Evolutionary conservation across 169 alveolate genomes (phyloP), one percentile per base, ranked within the genome.

Genomic region (Besnoitia besnoiti): DNA sequence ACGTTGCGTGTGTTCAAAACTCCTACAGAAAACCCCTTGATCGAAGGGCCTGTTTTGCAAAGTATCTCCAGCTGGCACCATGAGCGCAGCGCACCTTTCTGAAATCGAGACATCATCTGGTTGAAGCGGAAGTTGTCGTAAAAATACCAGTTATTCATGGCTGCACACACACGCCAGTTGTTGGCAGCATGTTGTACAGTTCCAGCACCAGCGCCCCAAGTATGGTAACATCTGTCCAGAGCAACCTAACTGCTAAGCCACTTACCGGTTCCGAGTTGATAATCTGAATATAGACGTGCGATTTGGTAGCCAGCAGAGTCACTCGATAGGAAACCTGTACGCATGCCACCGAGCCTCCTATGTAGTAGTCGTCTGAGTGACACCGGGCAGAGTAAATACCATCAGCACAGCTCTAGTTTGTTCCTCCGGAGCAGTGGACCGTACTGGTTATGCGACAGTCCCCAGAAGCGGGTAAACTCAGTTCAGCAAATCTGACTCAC

Each of bases 131-230:
- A 33, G 49, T 39, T 33, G 84, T 73, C 84, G 46, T 73, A 73
- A 44, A 37, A 73, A 21, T 73, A 73, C 84, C 84, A 73, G 84
- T 73, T 33, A 44, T 73, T 73, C 84, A 73, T 73, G 24, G 84
- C 84, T 73, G 84, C 49, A 39, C 24, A 8, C 49, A 39, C 84
- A 73, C 19, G 33, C 33, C 46, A 39, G 19, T 8, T 44, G 30
- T 7, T 39, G 44, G 27, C 19, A 73, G 16, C 0, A 73, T 27
- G n/a, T 55, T 5, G 16, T 21, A 21, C 73, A 24, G 8, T 0
- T 27, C 73, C 30, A 7, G 73, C 73, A 33, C 73, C 16, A 24
- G 5, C 35, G 73, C 16, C 73, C 16, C 73, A 3, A 24, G 27
- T 10, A 55, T 10, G 35, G 33, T 55, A 27, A 12, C 73, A 55